These are phyloP conservation scores for Linaria vulgaris DNA, from an alignment of 257 asterid species.

Conservation along the genomic window DNA sequence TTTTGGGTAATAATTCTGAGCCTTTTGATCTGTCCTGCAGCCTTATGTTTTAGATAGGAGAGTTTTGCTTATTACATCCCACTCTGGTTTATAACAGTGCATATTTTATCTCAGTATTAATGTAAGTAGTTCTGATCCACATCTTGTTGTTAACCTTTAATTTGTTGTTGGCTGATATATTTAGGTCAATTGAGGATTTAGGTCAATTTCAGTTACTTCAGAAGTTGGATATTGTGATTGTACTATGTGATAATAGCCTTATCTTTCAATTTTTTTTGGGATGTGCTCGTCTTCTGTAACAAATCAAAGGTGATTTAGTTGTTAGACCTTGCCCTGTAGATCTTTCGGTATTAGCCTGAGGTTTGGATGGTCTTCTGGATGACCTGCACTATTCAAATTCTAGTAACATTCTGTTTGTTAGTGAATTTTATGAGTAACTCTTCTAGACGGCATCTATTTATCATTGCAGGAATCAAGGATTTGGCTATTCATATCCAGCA, in stretches of 20 bases:
- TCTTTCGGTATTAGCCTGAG: neutral
- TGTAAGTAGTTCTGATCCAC: neutral
- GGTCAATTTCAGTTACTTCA: slow-evolving; percentile 6
- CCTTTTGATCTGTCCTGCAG: slow-evolving; percentile 5
- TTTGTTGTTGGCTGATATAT: too few species aligned
- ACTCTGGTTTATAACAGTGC: neutral
- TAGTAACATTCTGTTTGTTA: neutral
- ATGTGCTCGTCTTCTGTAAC: slow-evolving; percentile 4
- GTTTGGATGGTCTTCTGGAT: neutral
- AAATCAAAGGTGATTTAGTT: slow-evolving; percentile 6
- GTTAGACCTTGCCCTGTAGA: slow-evolving; percentile 3
- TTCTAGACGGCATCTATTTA: slow-evolving; percentile 5
- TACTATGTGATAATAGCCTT: slow-evolving; percentile 5
- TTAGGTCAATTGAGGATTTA: too few species aligned
- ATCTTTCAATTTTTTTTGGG: neutral
- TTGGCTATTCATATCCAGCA: slow-evolving; percentile 48
- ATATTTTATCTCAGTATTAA: neutral
- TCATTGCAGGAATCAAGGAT: slow-evolving; percentile 65
- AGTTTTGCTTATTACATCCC: neutral
- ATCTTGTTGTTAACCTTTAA: neutral
- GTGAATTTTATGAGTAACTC: neutral
- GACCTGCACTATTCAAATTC: neutral
- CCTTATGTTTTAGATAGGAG: neutral
- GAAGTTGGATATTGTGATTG: slow-evolving; percentile 13
- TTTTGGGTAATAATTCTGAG: slow-evolving; percentile 53